Evolutionary conservation across 768 basidiomycete genomes (phyloP).

Genomic region (Suillus plorans): DNA sequence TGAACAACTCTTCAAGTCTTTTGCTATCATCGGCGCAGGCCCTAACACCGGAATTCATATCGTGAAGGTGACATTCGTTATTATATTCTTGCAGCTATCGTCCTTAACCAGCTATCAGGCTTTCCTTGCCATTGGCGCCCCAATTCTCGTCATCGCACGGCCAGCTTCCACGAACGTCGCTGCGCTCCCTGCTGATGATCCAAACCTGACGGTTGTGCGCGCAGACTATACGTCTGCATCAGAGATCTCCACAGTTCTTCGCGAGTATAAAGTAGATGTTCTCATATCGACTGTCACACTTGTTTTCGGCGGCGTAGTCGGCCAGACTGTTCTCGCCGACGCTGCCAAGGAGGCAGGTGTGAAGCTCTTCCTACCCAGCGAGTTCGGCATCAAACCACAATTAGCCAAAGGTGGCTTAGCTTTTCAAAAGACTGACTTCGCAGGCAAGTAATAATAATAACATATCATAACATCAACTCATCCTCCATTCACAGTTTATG

Average conservation of each 20-base stretch:
- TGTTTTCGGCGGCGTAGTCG: constrained; percentile 14
- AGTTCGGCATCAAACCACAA: constrained; percentile 24
- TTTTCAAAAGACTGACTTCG: constrained; percentile 18
- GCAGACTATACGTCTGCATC: constrained; percentile 6
- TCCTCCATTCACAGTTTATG: constrained; percentile 8
- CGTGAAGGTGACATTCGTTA: constrained; percentile 4
- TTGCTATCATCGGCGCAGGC: constrained; percentile 11
- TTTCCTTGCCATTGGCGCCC: constrained; percentile 9
- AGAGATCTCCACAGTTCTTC: constrained; percentile 16
- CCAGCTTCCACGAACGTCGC: constrained; percentile 10
- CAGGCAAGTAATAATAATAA: constrained; percentile 6
- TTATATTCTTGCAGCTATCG: not conserved
- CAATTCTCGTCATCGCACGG: constrained; percentile 9
- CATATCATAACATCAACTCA: not conserved
- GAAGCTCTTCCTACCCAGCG: constrained; percentile 31
- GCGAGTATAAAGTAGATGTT: constrained; percentile 21
- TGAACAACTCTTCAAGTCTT: constrained; percentile 11
- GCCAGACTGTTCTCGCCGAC: constrained; percentile 25
- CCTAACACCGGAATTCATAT: constrained; percentile 8
- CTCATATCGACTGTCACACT: constrained; percentile 27
- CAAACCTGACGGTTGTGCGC: constrained; percentile 6
- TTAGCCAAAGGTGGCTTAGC: constrained; percentile 11
- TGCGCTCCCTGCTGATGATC: constrained; percentile 12
- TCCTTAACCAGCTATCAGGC: constrained; percentile 1
- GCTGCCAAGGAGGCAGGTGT: constrained; percentile 30